Evolutionary conservation across 1,284 basidiomycete genomes (phyloP), one percentile per base, ranked within the genome.

Genomic region (Apiotrichum sp.): DNA sequence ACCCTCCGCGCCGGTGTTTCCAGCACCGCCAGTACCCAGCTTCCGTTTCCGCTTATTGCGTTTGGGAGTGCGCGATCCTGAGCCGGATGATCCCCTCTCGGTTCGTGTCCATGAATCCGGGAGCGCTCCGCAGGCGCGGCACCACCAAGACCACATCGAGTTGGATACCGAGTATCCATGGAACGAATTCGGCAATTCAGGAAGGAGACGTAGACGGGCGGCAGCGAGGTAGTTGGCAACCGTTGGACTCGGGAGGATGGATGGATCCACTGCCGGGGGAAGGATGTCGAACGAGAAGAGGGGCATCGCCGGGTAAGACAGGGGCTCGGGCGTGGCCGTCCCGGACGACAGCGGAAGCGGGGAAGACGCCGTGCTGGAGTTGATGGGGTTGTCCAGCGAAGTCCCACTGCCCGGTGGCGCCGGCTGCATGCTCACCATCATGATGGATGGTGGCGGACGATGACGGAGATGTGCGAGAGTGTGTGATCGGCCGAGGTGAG

Each of bases 121-220:
- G 9, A 75, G 50, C 11, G 65, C 48, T 9, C 59, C 59, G 46
- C 59, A 61, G 6, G 38, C 45, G 22, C 51, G 51, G 34, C 67
- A 35, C 73, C 73, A 61, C 66, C 73, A 10, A 32, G 49, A 50
- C 61, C 47, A 47, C 47, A 47, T 47, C 7, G 16, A 29, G 35
- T 39, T 35, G 11, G 34, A 6, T 6, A 3, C 33, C 16, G 35
- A 8, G 35, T 36, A 32, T 7, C 47, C 47, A 5, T 39, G 34
- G 35, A 47, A 47, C 7, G 33, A n/a, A 35, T 33, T 34, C 11
- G 58, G 59, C 13, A 55, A 50, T 36, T 56, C 47, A 29, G 44
- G 44, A 4, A 56, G 55, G 14, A 62, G 61, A 41, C 44, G 53
- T 29, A 53, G 58, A 8, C 59, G 59, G 4, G 59, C 59, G 6